Conservation (phyloP, 129 eudicot genomes). For the Oenanthe sinensis region DNA sequence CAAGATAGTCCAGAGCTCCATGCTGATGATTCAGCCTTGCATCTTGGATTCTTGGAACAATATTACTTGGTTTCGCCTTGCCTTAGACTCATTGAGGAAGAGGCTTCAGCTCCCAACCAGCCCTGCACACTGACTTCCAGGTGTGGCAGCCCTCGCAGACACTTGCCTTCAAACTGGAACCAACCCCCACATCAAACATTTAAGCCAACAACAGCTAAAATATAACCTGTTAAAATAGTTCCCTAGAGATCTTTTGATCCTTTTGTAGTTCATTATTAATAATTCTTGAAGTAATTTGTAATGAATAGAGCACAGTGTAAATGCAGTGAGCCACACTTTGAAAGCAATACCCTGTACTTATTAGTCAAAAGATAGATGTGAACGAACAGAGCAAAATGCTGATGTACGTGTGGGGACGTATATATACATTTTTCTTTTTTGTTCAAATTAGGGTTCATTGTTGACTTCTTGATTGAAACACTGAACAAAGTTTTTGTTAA, state of each 20-base stretch:
- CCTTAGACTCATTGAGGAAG: neutral
- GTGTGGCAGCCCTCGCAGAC: neutral
- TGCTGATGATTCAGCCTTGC: neutral
- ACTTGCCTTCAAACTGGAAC: neutral
- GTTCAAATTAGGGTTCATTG: neutral
- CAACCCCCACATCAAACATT: neutral
- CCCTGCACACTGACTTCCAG: neutral
- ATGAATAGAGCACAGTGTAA: neutral
- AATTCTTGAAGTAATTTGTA: neutral
- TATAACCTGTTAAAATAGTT: neutral
- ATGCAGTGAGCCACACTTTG: neutral
- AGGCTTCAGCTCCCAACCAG: neutral
- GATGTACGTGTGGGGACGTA: neutral
- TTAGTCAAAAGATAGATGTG: neutral
- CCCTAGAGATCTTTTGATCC: neutral
- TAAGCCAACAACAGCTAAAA: neutral
- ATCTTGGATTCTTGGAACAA: neutral
- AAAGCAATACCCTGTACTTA: neutral
- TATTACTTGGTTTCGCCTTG: neutral
- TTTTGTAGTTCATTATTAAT: neutral
- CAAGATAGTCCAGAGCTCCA: neutral
- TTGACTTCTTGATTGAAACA: neutral
- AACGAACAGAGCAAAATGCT: neutral
- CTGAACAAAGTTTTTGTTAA: neutral
- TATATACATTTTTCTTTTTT: neutral